phyloP scores from a whole-genome alignment of 1,139 yeast genomes.

The Blastobotrys malaysiensis region DNA sequence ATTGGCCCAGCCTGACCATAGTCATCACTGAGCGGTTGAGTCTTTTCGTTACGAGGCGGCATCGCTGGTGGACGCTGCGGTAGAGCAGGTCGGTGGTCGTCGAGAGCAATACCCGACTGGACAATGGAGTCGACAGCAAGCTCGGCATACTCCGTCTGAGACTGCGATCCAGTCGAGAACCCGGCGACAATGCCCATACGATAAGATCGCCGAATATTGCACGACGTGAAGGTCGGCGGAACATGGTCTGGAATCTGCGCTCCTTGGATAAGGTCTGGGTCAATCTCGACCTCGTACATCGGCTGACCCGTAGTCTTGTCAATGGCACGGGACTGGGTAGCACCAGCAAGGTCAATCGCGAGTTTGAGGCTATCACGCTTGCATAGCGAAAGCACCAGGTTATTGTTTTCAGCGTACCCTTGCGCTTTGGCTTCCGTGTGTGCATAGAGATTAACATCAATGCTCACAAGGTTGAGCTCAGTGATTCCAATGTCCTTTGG shows the following conservation, averaged over 20 bases:
- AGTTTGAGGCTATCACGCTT: conserved; percentile 14
- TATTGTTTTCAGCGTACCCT: conserved; percentile 15
- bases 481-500: conserved; percentile 15
- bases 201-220: conserved; percentile 52
- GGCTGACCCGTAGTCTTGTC: conserved; percentile 12
- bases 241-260: conserved; percentile 46
- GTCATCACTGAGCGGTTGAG: background rate
- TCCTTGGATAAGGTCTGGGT: conserved; percentile 25
- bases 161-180: conserved; percentile 34
- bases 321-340: conserved; percentile 11
- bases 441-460: conserved; percentile 24
- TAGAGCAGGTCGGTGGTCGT: conserved; percentile 2
- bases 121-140: conserved; percentile 19
- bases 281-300: conserved; percentile 22
- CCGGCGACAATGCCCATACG: conserved; percentile 42
- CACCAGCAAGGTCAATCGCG: conserved; percentile 13
- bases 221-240: conserved; percentile 52
- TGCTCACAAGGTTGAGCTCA: conserved; percentile 19
- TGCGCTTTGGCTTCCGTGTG: conserved; percentile 29
- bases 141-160: conserved; percentile 23
- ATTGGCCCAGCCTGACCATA: background rate
- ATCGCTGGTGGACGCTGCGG: conserved; percentile 5
- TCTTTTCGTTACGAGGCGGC: conserved; percentile 7
- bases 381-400: conserved; percentile 18
- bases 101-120: conserved; percentile 21